Evolutionary conservation across 306 rosid species (phyloP).

Genomic region (Castanea sativa): DNA sequence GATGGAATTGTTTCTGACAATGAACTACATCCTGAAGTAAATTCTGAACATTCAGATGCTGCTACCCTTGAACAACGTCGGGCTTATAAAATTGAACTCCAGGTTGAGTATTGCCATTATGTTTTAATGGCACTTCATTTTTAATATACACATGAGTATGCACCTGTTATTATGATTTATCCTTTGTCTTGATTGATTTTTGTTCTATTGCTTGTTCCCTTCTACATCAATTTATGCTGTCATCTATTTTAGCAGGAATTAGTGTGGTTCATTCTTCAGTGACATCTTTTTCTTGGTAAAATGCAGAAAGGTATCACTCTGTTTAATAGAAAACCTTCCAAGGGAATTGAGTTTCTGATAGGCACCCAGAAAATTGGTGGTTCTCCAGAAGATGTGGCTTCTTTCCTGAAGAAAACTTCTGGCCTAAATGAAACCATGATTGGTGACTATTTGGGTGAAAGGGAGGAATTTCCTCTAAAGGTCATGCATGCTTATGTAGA

Average conservation of each 20-base stretch:
- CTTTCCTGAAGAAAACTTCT: constrained; percentile 75
- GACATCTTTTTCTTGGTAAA: constrained; percentile 45
- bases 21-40: constrained; percentile 72
- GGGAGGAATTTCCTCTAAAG: constrained; percentile 90
- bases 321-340: constrained; percentile 92
- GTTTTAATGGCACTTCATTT: constrained; percentile 12
- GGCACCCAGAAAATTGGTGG: constrained; percentile 74
- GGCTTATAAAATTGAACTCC: constrained; percentile 91
- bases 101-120: constrained; percentile 49
- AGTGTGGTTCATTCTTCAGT: constrained; percentile 30
- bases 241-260: constrained; percentile 21
- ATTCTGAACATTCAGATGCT: constrained; percentile 78
- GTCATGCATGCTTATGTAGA: constrained; percentile 99
- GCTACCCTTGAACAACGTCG: constrained; percentile 94
- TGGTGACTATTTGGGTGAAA: constrained; percentile 97
- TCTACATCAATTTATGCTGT: constrained; percentile 10
- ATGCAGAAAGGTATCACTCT: constrained; percentile 95
- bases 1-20: constrained; percentile 73
- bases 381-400: constrained; percentile 87
- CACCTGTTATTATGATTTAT: not conserved
- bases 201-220: constrained; percentile 1
- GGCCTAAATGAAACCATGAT: constrained; percentile 84
- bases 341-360: constrained; percentile 87
- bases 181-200: not conserved
- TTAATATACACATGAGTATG: constrained; percentile 12